Percentiles rank a stretch among this genome's conserved stretches.
Evolutionary conservation across 306 rosid genomes (phyloP).

Genomic region (Sophora flavescens): DNA sequence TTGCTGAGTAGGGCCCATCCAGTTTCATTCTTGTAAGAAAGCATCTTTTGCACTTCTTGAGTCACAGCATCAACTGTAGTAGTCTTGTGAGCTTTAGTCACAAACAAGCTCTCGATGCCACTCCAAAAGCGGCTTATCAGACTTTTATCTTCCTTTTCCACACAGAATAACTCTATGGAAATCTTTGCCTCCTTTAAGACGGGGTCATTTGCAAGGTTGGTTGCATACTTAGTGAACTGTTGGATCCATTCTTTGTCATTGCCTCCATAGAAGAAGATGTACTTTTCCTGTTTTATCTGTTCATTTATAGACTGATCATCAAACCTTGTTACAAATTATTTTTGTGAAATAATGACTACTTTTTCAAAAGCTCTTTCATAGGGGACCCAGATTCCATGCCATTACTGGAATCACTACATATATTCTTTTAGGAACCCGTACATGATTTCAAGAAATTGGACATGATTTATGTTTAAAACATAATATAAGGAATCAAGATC

Average conservation of each 20-base stretch:
- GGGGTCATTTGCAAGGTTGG: slow-evolving; percentile 50
- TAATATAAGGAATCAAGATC: no score
- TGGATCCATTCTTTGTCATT: slow-evolving; percentile 65
- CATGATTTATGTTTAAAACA: no score
- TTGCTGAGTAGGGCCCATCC: slow-evolving; percentile 73
- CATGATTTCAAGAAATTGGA: no score
- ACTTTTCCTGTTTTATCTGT: slow-evolving; percentile 62
- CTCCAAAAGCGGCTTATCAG: slow-evolving; percentile 52
- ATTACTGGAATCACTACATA: no score
- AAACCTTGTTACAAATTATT: background rate
- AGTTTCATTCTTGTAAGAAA: slow-evolving; percentile 72
- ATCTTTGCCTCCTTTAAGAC: slow-evolving; percentile 55
- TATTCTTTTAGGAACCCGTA: no score
- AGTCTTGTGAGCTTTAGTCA: slow-evolving; percentile 52
- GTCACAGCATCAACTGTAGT: slow-evolving; percentile 49
- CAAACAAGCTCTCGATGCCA: slow-evolving; percentile 63
- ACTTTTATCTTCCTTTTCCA: slow-evolving; percentile 55
- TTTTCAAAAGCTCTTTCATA: no score
- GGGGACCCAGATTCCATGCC: no score
- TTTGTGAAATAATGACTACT: no score
- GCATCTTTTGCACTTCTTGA: slow-evolving; percentile 65
- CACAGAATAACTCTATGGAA: slow-evolving; percentile 50
- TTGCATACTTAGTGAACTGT: slow-evolving; percentile 58
- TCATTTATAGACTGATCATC: background rate
- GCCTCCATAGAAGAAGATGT: slow-evolving; percentile 74